Base-by-base conservation (phyloP, 1,284 basidiomycete species). In the Serendipita sp. region DNA sequence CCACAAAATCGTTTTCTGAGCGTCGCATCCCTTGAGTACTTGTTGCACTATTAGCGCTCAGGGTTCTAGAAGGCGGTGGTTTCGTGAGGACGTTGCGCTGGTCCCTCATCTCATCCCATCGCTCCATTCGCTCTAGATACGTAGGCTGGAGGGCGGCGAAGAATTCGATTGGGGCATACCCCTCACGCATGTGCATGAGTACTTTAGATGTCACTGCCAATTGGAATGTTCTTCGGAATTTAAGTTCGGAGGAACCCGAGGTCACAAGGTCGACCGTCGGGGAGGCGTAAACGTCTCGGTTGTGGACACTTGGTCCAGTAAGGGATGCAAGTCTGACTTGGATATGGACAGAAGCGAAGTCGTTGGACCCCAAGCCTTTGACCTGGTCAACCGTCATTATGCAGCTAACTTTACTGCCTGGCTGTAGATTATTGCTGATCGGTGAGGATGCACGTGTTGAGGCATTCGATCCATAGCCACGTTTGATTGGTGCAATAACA, bases 1-100 rank as follows among this genome's bases (percentile, higher is more conserved):
- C 82, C n/a, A 95, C 82, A 68, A 97, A 92, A 69, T 97, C 93
- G 38, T 82, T 91, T 74, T 97, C 93, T 26, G 91, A 90, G 30
- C 91, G 83, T 41, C 91, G 84, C 87, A 91, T 94, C n/a, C 78
- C 77, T 17, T 84, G 84, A 29, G 80, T 68, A 58, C 72, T 74
- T n/a, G 77, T 72, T 3, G 75, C 70, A 35, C 70, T 72, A 65
- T 66, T 73, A 34, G 76, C 74, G 45, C 71, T 68, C 4, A 73
- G 68, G 22, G 74, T 72, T 2, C 71, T 68, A 42, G 67, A 17
- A 63, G 65, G 62, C 44, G 67, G 64, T 38, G 38, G 38, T 26
- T 53, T 32, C 32, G 67, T 62, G 30, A 66, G 60, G 53, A 38
- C 38, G 44, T 75, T 73, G 66, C 82, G 82, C 63, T 83, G 79